phyloP scores from a whole-genome alignment of 2,329 filamentous ascomycete genomes.

The Aspergillus brunneoviolaceus region DNA sequence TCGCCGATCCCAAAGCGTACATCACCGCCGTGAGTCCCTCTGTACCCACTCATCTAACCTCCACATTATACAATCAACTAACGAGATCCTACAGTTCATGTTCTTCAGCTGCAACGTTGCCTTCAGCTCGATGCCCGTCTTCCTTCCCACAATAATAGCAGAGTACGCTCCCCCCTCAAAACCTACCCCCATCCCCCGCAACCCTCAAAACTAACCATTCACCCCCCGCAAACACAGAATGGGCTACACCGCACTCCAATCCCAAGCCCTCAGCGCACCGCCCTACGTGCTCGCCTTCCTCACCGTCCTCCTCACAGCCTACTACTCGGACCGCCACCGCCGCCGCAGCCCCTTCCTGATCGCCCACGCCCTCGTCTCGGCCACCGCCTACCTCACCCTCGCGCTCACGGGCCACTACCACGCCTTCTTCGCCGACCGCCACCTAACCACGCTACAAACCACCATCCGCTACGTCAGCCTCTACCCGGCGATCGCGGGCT shows the following conservation, averaged over 20 bases:
- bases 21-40: constrained; percentile 59
- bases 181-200: not conserved
- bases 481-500: constrained; percentile 75
- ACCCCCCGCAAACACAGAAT: constrained; percentile 45
- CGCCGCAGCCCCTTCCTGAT: constrained; percentile 67
- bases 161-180: constrained; percentile 40
- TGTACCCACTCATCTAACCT: no score
- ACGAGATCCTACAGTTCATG: constrained; percentile 54
- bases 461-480: constrained; percentile 67
- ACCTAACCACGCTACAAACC: constrained; percentile 27
- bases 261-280: constrained; percentile 77
- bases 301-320: constrained; percentile 69
- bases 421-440: constrained; percentile 28
- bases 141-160: constrained; percentile 76
- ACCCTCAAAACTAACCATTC: not conserved
- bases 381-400: constrained; percentile 63
- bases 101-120: constrained; percentile 87
- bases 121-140: constrained; percentile 83
- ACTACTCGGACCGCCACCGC: constrained; percentile 66
- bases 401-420: constrained; percentile 52
- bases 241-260: constrained; percentile 66
- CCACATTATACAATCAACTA: not conserved
- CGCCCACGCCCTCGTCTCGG: constrained; percentile 67
- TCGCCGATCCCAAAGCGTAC: constrained; percentile 69
- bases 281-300: constrained; percentile 77